Evolutionary conservation across 306 rosid species (phyloP), one percentile per base, ranked within the genome.

Genomic region (Dalbergia cultrata): DNA sequence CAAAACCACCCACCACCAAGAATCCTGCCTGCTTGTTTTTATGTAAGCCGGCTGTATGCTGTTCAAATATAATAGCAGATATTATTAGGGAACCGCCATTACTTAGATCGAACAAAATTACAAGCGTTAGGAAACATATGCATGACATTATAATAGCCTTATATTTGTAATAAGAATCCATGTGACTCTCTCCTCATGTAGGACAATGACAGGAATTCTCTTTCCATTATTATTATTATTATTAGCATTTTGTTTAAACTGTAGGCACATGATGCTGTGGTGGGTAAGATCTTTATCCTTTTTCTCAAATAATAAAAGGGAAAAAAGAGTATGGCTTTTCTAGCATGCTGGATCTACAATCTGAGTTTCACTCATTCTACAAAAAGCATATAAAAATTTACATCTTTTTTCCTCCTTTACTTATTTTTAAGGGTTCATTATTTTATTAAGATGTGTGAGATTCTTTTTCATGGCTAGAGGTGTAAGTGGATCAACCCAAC

Each of bases 271-370:
- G 95, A 81, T 81, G 65, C 60, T 69, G 83, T 81, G 85, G 89
- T 81, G 87, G 86, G 90, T 84, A 84, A 76, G 83, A 86, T 86
- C 79, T 83, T 80, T 76, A 77, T 71, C 70, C 81, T 63, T 73
- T 83, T 70, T 62, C 67, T 69, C 56, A 77, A 68, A 47, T 80
- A 53, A 72, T 71, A 62, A 68, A 77, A 83, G 45, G 45, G 76
- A 62, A 18, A 73, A 78, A 77, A 68, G 76, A 58, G 58, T 52
- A 5, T 39, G 68, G 58, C 88, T 83, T 85, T 86, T 83, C 79
- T 64, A 83, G 92, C 86, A 82, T 82, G 93, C 91, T 77, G 87
- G 86, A 92, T 89, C 93, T 84, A 86, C 85, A 82, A 86, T 89
- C 85, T 79, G 62, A 81, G 66, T 73, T 74, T 63, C 83, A 70